Evolutionary conservation across 1,139 yeast species (phyloP).

Genomic region (Eremothecium coryli): DNA sequence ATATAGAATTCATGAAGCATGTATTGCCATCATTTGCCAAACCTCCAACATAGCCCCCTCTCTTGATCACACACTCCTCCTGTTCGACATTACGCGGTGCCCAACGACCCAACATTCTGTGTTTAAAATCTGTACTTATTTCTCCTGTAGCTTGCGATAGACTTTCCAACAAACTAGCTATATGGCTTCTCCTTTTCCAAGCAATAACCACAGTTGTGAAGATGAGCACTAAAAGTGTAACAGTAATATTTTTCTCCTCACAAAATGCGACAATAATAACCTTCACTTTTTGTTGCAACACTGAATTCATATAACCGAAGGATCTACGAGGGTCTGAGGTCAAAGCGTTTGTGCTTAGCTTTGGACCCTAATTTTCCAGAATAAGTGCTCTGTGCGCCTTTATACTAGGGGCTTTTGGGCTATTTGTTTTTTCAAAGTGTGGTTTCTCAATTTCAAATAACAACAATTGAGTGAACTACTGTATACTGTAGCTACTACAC

Average conservation of each 20-base stretch:
- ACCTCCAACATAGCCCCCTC: constrained; percentile 79
- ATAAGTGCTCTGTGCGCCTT: no score
- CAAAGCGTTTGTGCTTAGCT: no score
- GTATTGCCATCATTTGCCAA: constrained; percentile 84
- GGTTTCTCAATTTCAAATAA: no score
- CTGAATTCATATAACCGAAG: constrained; percentile 1
- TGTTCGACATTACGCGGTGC: constrained; percentile 17
- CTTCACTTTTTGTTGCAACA: background rate
- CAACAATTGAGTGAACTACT: no score
- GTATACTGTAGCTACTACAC: no score
- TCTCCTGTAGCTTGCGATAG: constrained; percentile 8
- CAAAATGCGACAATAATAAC: constrained; percentile 2
- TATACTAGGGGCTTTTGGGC: no score
- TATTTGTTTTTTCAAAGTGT: no score
- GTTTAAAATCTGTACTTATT: constrained; percentile 9
- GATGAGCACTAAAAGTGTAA: constrained; percentile 8
- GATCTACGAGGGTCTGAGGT: no score
- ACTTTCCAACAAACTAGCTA: constrained; percentile 6
- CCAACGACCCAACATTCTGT: constrained; percentile 19
- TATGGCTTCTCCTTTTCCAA: constrained; percentile 7
- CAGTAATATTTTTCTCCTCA: constrained; percentile 2
- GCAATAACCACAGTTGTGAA: constrained; percentile 8
- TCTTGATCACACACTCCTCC: constrained; percentile 19
- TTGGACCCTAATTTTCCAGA: no score
- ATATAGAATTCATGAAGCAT: constrained; percentile 85